Base-by-base conservation (phyloP, 352 stramenopile genomes). In the Blastocystis sp. region DNA sequence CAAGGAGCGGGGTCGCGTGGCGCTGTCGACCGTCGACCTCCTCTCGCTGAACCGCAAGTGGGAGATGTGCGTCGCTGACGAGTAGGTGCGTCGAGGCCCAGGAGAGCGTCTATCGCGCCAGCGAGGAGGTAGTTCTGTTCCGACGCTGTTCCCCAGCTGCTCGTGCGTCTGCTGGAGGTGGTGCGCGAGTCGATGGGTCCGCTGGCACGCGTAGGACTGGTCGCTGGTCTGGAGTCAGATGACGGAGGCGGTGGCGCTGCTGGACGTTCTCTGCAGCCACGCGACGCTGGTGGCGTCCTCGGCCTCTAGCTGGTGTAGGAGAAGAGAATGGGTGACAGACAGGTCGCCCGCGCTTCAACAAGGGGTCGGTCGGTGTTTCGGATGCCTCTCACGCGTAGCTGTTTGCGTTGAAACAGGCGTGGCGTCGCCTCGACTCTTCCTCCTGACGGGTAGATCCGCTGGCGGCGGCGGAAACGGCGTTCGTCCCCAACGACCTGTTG, bases 11-110 rank as follows among this genome's bases (percentile, higher is more conserved):
- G 44, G 64, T 21, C 27, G 27, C 9, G 36, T 38, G 11, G 64
- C 64, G 8, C 8, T 57, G 7, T 51, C 27, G 11, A 76, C 64
- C 11, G 11, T 21, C 11, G 64, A 76, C 32, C 38, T 76, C 11
- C 16, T 76, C 21, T 76, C 64, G 14, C 46, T 76, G 1, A 76
- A 76, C 16, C 64, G 29, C 21, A 76, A 76, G 64, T 56, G 27
- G 1, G 32, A 0, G 4, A 29, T 36, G 16, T 34, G 32, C 21
- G 24, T 8, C 21, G 1, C 16, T 76, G 32, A 27, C 3, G 21
- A 14, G 9, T 54, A 76, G 64, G 9, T 76, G 64, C 53, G 7
- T 16, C 8, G 64, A 76, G 44, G 32, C 27, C 9, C 64, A 76
- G 24, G 38, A 38, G 18, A 56, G 27, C 14, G 64, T 76, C 21